Conservation (phyloP, 768 basidiomycete species). For the Boletus edulis region DNA sequence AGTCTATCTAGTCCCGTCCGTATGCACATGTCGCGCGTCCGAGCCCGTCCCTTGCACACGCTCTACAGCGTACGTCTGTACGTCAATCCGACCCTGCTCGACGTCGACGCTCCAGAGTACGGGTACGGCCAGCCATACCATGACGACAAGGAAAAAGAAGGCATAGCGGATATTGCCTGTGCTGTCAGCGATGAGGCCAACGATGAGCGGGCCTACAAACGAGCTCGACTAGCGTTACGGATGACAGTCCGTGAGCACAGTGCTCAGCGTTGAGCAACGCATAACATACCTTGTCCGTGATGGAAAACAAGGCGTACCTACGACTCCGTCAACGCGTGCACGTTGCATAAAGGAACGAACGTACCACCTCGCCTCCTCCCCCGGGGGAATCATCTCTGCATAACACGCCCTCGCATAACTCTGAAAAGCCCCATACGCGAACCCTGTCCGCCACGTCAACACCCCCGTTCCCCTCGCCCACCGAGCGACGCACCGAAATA, state of each 20-base stretch:
- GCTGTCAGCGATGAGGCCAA: constrained; percentile 81
- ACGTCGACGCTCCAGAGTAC: constrained; percentile 70
- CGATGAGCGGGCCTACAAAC: constrained; percentile 87
- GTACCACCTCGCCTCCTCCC: constrained; percentile 89
- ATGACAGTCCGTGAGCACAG: not conserved
- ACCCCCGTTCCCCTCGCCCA: not conserved
- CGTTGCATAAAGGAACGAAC: constrained; percentile 4
- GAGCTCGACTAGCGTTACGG: constrained; percentile 64
- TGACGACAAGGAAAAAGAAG: constrained; percentile 82
- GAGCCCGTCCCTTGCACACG: not conserved
- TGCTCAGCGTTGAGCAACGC: not conserved
- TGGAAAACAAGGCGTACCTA: constrained; percentile 77
- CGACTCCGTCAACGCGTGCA: not conserved
- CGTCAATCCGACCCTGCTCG: constrained; percentile 57
- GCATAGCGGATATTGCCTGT: constrained; percentile 92
- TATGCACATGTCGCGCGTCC: not conserved
- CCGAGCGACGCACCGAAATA: constrained; percentile 61
- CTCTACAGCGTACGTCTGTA: constrained; percentile 30
- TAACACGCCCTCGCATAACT: constrained; percentile 86
- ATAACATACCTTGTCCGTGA: constrained; percentile 74
- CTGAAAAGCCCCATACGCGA: constrained; percentile 88
- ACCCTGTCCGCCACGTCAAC: constrained; percentile 36
- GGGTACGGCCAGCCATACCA: constrained; percentile 82
- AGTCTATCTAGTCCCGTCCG: not conserved
- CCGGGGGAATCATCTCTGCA: constrained; percentile 80